Percentiles rank a stretch among this genome's conserved stretches.
phyloP scores from a whole-genome alignment of 371 early-diverging fungal species.

The Haplosporangium sp. region DNA sequence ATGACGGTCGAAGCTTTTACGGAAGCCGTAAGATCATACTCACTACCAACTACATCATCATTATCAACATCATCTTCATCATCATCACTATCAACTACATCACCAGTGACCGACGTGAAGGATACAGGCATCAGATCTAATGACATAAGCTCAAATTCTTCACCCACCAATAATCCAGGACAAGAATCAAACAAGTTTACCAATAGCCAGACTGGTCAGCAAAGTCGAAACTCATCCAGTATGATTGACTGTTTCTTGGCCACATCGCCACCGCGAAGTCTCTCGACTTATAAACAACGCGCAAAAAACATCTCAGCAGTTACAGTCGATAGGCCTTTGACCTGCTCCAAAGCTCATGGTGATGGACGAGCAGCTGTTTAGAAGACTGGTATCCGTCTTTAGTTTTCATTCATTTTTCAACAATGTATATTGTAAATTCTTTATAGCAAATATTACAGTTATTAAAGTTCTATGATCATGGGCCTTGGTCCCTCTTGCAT shows the following conservation, averaged over 20 bases:
- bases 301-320: constrained; percentile 3
- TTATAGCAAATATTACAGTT: neutral
- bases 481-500: constrained; percentile 47
- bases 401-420: neutral
- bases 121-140: neutral
- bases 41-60: neutral
- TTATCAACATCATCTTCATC: neutral
- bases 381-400: neutral
- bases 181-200: constrained; percentile 8
- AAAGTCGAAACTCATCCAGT: neutral
- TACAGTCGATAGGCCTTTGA: neutral
- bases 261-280: neutral
- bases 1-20: neutral
- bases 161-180: neutral
- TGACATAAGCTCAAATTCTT: neutral
- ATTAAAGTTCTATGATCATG: constrained; percentile 48
- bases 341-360: constrained; percentile 3
- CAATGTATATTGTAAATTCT: neutral
- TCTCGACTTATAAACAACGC: constrained; percentile 10
- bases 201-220: neutral
- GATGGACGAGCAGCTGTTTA: constrained; percentile 4
- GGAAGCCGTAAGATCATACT: neutral
- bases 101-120: neutral
- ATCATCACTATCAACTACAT: neutral
- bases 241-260: constrained; percentile 8